Base-by-base conservation (phyloP, 208 protist genomes). In the Crithidia fasciculata region DNA sequence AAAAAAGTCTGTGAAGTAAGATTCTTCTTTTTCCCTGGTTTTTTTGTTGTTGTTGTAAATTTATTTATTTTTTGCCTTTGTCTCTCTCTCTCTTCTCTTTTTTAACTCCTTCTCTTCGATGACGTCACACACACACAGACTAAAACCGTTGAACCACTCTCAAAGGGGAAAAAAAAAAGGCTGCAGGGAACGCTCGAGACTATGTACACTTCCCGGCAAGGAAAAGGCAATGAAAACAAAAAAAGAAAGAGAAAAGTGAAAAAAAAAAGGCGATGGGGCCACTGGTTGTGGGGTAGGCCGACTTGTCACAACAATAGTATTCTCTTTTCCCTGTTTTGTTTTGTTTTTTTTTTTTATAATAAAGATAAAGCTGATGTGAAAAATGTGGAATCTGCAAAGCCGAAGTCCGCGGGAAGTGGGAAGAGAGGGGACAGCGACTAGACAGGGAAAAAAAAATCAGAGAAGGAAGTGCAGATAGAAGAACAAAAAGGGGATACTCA, bases 121-220 rank as follows among this genome's bases (percentile, higher is more conserved):
- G 53, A 18, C 65, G 49, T 43, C 63, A 70, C 63, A 64, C 57
- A 70, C 58, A 61, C 60, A 68, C 61, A 65, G 45, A 70, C 53
- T 28, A 64, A 62, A 76, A 54, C 57, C 45, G 44, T 70, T 36
- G 64, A 69, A 69, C 52, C 64, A 75, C 63, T 69, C 55, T 67
- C 52, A 62, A 69, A 75, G 56, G 53, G 39, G 41, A 49, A 41
- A 75, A 53, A 75, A 53, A 28, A 28, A 28, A 28, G 28, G 28
- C 28, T 28, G 28, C 28, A 28, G 28, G 28, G 28, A 28, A 28
- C 28, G 28, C 28, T 28, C 28, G 28, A 28, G 28, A 28, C 28
- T 28, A 28, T 28, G 28, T 28, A 28, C 28, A 28, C 28, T 28
- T 28, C 28, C 28, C 28, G 28, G 28, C 28, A 28, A 28, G 28